Conservation (phyloP, 2,329 filamentous ascomycete genomes). For the Curvularia sp. region DNA sequence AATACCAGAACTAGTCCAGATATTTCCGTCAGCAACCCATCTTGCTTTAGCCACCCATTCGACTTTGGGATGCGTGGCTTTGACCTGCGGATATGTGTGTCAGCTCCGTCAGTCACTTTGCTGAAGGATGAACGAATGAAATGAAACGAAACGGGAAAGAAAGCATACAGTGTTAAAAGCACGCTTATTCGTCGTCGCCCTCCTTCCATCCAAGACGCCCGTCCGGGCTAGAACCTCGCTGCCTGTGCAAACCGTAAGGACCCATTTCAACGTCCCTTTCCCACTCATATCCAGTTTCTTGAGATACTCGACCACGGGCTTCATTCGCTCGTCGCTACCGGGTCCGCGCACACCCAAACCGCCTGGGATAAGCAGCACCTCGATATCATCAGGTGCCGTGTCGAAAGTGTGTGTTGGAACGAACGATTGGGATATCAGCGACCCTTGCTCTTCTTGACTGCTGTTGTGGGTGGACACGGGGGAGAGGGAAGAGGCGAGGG, state of each 20-base stretch:
- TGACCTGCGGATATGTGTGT: constrained; percentile 44
- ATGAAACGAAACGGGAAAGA: neutral
- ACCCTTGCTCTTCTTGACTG: constrained; percentile 20
- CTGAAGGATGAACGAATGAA: neutral
- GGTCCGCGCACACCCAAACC: constrained; percentile 58
- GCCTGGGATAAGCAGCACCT: constrained; percentile 72
- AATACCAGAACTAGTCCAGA: constrained; percentile 71
- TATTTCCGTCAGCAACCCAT: constrained; percentile 70
- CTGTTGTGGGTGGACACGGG: constrained; percentile 43
- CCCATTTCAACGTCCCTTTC: constrained; percentile 56
- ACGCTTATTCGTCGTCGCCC: constrained; percentile 72
- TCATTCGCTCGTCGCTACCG: constrained; percentile 35
- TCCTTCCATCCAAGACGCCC: constrained; percentile 65
- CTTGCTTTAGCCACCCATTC: constrained; percentile 68
- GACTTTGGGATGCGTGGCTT: constrained; percentile 57
- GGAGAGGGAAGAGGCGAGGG: constrained; percentile 45
- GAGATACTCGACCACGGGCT: constrained; percentile 57
- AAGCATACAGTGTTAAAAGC: constrained; percentile 53
- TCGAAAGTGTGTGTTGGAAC: constrained; percentile 64
- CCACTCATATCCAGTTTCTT: constrained; percentile 51
- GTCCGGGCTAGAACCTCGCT: constrained; percentile 64
- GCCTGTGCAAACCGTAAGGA: constrained; percentile 73
- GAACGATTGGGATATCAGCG: constrained; percentile 48
- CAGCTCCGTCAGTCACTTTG: too few relatives aligned
- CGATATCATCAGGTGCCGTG: constrained; percentile 57